These are phyloP conservation scores for Boletus albobrunnescens DNA, from an alignment of 1,284 basidiomycete genomes.

Conservation along the genomic window DNA sequence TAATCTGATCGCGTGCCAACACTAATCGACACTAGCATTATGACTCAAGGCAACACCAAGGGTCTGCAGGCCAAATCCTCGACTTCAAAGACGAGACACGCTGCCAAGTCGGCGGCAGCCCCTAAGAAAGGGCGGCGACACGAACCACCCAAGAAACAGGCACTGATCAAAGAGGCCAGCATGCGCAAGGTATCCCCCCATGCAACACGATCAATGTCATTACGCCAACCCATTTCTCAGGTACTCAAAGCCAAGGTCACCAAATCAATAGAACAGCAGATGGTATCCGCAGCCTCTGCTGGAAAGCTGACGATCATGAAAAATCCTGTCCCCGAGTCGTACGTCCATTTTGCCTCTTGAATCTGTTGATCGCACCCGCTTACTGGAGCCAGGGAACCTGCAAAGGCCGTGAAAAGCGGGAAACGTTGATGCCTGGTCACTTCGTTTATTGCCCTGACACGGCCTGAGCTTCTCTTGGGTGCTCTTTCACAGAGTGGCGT, in stretches of 20 bases:
- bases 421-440: slow-evolving; percentile 17
- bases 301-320: slow-evolving; percentile 90
- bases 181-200: slow-evolving; percentile 55
- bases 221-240: slow-evolving; percentile 38
- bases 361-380: slow-evolving; percentile 3
- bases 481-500: slow-evolving; percentile 5
- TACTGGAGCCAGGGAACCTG: slow-evolving; percentile 21
- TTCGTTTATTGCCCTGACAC: slow-evolving; percentile 1
- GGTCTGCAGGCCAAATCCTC: slow-evolving; percentile 54
- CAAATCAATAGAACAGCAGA: slow-evolving; percentile 83
- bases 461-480: slow-evolving; percentile 1
- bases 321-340: slow-evolving; percentile 48
- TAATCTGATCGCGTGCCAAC: too few species aligned
- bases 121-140: slow-evolving; percentile 70
- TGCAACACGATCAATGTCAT: not conserved
- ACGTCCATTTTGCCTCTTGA: slow-evolving; percentile 4
- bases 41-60: slow-evolving; percentile 66
- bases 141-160: slow-evolving; percentile 70
- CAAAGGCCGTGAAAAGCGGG: slow-evolving; percentile 15
- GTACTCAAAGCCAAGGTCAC: slow-evolving; percentile 84
- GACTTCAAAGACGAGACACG: slow-evolving; percentile 47
- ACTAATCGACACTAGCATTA: slow-evolving; percentile 16
- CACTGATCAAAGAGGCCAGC: slow-evolving; percentile 61
- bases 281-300: slow-evolving; percentile 80
- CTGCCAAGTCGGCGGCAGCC: slow-evolving; percentile 57